Evolutionary conservation across 441 rosid genomes (phyloP).

Genomic region (Adansonia grandidieri): DNA sequence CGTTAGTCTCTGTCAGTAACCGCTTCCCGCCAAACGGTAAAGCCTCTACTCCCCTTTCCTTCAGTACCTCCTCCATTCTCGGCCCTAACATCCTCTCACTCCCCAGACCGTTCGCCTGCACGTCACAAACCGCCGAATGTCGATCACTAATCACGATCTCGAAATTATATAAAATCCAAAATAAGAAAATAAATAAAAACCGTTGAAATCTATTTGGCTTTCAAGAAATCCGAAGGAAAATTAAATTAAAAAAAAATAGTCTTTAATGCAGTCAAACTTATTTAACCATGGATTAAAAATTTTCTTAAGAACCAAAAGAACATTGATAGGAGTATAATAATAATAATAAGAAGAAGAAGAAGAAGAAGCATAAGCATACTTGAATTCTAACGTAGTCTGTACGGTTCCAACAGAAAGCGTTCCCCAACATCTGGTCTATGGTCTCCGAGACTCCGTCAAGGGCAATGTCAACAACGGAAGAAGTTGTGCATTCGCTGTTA

Average conservation of each 20-base stretch:
- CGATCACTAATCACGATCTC: too few species aligned
- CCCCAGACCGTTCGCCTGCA: too few species aligned
- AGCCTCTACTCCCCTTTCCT: too few species aligned
- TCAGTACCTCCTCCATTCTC: too few species aligned
- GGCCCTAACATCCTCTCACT: too few species aligned
- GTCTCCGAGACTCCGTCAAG: constrained; percentile 89
- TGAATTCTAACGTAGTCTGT: constrained; percentile 87
- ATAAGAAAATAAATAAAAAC: too few species aligned
- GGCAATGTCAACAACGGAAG: constrained; percentile 65
- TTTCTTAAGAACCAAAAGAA: constrained; percentile 28
- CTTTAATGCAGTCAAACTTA: not conserved
- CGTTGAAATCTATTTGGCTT: not conserved
- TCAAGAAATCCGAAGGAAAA: not conserved
- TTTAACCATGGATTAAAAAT: not conserved
- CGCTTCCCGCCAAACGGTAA: too few species aligned
- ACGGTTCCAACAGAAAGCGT: constrained; percentile 91
- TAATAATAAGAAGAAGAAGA: too few species aligned
- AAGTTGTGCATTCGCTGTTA: constrained; percentile 69
- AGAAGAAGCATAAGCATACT: constrained; percentile 39
- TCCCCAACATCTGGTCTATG: constrained; percentile 87
- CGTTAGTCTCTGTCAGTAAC: too few species aligned
- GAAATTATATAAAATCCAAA: too few species aligned
- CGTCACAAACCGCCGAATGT: too few species aligned
- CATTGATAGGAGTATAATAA: too few species aligned
- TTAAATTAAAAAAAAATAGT: not conserved